Conservation (phyloP, 805 yeast genomes). For the Ogataea parapolymorpha region DNA sequence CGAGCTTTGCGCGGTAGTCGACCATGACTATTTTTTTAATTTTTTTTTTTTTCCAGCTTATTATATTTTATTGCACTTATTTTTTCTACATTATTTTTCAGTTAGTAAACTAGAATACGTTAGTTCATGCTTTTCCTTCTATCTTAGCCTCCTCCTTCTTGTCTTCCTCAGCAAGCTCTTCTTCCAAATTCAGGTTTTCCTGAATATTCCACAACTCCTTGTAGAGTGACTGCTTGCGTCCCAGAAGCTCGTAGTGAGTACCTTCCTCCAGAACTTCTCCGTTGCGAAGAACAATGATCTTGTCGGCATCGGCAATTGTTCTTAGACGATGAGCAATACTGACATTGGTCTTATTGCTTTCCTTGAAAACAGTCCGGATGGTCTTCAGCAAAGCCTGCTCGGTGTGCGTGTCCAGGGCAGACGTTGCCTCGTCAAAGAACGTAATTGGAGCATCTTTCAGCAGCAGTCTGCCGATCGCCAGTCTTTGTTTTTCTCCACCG, state of each 20-base stretch:
- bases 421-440: conserved; percentile 95
- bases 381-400: conserved; percentile 81
- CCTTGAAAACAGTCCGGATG: conserved; percentile 61
- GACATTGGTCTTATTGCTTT: conserved; percentile 63
- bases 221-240: conserved; percentile 58
- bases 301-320: conserved; percentile 92
- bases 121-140: neutral
- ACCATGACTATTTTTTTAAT: conserved; percentile 41
- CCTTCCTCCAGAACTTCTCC: conserved; percentile 90
- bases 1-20: conserved; percentile 72
- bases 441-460: conserved; percentile 84
- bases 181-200: conserved; percentile 63
- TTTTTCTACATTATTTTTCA: neutral
- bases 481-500: conserved; percentile 97
- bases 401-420: conserved; percentile 95
- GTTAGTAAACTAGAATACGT: neutral
- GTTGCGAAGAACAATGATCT: conserved; percentile 77
- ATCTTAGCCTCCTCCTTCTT: neutral
- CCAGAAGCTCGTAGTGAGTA: conserved; percentile 62
- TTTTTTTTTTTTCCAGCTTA: neutral
- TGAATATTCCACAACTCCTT: conserved; percentile 88
- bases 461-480: conserved; percentile 90
- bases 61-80: neutral
- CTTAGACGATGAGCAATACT: conserved; percentile 92
- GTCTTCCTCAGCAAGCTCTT: conserved; percentile 28